Evolutionary conservation across 1,139 yeast genomes (phyloP).

Genomic region (Geotrichum carabidarum): DNA sequence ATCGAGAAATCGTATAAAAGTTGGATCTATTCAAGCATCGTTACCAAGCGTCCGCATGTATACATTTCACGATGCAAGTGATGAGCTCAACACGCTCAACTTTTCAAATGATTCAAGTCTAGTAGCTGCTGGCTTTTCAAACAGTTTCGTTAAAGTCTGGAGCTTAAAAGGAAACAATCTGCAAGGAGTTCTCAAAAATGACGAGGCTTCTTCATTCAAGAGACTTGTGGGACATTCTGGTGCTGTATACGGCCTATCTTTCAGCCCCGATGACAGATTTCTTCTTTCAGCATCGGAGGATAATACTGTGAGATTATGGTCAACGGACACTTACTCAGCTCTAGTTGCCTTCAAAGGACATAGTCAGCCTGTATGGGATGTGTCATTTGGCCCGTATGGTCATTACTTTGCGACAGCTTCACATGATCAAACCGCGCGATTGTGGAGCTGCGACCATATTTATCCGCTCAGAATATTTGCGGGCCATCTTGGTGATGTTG

Average conservation of each 20-base stretch:
- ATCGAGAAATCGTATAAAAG: slow-evolving; percentile 64
- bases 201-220: slow-evolving; percentile 44
- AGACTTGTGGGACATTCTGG: slow-evolving; percentile 90
- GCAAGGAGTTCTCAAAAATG: slow-evolving; percentile 58
- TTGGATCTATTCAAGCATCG: slow-evolving; percentile 65
- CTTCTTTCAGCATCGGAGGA: slow-evolving; percentile 85
- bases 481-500: slow-evolving; percentile 95
- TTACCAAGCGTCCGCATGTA: slow-evolving; percentile 97
- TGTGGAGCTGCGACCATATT: slow-evolving; percentile 98
- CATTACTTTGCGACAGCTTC: slow-evolving; percentile 97
- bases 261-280: slow-evolving; percentile 84
- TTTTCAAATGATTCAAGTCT: slow-evolving; percentile 83
- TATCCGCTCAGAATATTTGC: slow-evolving; percentile 94
- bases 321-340: slow-evolving; percentile 82
- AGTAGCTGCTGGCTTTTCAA: slow-evolving; percentile 93
- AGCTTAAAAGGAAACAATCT: slow-evolving; percentile 85
- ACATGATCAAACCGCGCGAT: slow-evolving; percentile 93
- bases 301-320: slow-evolving; percentile 89
- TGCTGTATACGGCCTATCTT: slow-evolving; percentile 83
- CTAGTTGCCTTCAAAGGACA: slow-evolving; percentile 95
- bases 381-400: slow-evolving; percentile 87
- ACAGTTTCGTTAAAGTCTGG: slow-evolving; percentile 86
- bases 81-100: slow-evolving; percentile 74
- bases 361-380: slow-evolving; percentile 97
- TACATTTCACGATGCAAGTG: slow-evolving; percentile 92